These are phyloP conservation scores for Neopestalotiopsis sp. DNA, from an alignment of 2,329 filamentous ascomycete genomes.

Conservation along the genomic window DNA sequence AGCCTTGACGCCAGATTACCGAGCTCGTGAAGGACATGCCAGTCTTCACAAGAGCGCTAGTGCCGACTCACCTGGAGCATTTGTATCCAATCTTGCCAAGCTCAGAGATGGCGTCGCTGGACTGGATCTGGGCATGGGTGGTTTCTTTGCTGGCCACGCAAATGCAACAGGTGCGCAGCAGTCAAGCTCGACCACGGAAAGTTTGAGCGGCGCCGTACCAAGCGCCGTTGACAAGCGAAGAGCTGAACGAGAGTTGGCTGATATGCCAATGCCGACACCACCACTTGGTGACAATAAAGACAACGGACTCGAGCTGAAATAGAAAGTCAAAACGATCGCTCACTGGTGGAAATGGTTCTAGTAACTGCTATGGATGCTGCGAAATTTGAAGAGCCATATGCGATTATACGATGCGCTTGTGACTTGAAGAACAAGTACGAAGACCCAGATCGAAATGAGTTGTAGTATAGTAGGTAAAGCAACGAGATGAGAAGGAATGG, in stretches of 20 bases:
- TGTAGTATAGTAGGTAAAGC: background rate
- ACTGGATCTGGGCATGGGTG: constrained; percentile 53
- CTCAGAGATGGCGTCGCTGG: constrained; percentile 54
- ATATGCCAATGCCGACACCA: constrained; percentile 12
- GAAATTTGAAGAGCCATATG: background rate
- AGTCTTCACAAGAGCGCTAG: constrained; percentile 51
- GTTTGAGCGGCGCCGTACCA: background rate
- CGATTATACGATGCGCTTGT: background rate
- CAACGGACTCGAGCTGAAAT: constrained; percentile 18
- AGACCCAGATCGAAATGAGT: background rate
- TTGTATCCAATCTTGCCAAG: constrained; percentile 44
- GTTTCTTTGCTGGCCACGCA: constrained; percentile 39
- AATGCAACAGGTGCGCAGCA: background rate
- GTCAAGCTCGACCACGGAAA: background rate
- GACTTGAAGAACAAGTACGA: background rate
- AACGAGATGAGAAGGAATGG: background rate
- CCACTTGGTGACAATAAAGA: background rate
- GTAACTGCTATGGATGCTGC: background rate
- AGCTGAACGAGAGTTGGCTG: background rate
- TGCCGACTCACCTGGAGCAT: constrained; percentile 49
- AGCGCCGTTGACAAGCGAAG: background rate
- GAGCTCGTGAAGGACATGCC: constrained; percentile 31
- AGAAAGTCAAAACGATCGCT: background rate
- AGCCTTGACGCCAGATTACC: constrained; percentile 48
- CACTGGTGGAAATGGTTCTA: background rate